Evolutionary conservation across 768 basidiomycete genomes (phyloP).

Genomic region (Plicaturopsis crispa): DNA sequence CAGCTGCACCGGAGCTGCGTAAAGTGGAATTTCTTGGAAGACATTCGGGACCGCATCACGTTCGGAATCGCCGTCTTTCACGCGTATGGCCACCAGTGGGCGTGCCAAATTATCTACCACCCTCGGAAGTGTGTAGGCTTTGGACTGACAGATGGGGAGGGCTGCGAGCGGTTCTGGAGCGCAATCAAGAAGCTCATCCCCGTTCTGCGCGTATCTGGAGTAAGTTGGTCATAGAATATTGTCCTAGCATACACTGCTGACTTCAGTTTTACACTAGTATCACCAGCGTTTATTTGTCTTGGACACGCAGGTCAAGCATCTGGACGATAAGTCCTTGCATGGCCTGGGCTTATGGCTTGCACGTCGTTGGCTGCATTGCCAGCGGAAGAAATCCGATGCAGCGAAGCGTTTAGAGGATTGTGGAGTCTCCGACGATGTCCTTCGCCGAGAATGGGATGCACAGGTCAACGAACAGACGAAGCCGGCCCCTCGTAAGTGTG

Average conservation of each 20-base stretch:
- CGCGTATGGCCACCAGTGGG: conserved; percentile 28
- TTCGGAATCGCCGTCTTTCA: conserved; percentile 31
- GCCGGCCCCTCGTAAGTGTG: conserved; percentile 1
- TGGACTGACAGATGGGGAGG: conserved; percentile 20
- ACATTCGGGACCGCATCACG: conserved; percentile 12
- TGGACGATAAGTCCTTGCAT: conserved; percentile 5
- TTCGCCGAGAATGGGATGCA: conserved; percentile 7
- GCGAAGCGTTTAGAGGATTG: background rate
- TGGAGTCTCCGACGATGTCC: background rate
- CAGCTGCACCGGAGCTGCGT: conserved; percentile 10
- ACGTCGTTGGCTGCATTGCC: conserved; percentile 6
- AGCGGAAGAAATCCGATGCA: conserved; percentile 4
- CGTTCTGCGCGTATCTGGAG: conserved; percentile 11
- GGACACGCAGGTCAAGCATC: conserved; percentile 8
- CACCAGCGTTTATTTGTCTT: conserved; percentile 10
- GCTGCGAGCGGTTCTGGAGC: conserved; percentile 19
- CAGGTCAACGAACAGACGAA: conserved; percentile 4
- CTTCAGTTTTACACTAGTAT: conserved; percentile 6
- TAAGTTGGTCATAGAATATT: conserved; percentile 6
- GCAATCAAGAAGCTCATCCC: conserved; percentile 13
- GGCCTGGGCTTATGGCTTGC: conserved; percentile 10
- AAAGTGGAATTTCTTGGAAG: conserved; percentile 12
- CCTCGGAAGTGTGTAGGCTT: conserved; percentile 18
- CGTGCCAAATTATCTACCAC: conserved; percentile 26
- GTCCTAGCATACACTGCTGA: background rate